phyloP scores from a whole-genome alignment of 2,329 filamentous ascomycete genomes.

The Penicillium vulpinum region DNA sequence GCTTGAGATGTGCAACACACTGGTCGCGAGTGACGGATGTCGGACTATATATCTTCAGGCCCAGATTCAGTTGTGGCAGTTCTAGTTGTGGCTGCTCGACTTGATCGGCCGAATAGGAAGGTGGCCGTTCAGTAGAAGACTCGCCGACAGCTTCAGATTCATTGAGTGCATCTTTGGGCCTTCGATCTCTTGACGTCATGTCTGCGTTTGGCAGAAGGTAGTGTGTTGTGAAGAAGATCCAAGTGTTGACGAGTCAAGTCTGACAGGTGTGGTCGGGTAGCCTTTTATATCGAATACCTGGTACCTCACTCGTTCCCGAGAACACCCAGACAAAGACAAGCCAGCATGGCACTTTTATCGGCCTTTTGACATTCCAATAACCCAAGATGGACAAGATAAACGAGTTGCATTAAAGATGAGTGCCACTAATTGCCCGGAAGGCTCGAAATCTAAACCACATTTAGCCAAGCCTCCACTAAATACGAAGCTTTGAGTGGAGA shows the following conservation, averaged over 20 bases:
- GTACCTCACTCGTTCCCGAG: background rate
- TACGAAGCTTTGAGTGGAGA: background rate
- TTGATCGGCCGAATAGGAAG: slow-evolving; percentile 25
- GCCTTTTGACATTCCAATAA: background rate
- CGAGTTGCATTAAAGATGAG: background rate
- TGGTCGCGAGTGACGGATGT: slow-evolving; percentile 48
- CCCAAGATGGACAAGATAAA: background rate
- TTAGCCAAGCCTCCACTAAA: background rate
- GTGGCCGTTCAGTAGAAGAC: slow-evolving; percentile 20
- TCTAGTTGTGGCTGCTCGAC: slow-evolving; percentile 8
- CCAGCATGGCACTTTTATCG: background rate
- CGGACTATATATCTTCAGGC: background rate
- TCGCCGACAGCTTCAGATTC: background rate
- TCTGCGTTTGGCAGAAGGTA: background rate
- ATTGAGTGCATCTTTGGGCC: slow-evolving; percentile 10
- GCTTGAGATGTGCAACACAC: slow-evolving; percentile 72
- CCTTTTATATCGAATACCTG: background rate
- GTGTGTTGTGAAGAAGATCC: background rate
- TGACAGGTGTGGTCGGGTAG: background rate
- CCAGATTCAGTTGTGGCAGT: slow-evolving; percentile 31
- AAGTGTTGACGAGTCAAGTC: background rate
- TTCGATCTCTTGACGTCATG: slow-evolving; percentile 17
- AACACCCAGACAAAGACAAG: background rate
- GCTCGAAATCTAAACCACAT: background rate
- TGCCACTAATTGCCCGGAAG: background rate